Base-by-base conservation (phyloP, 148 eudicot genomes). In the Fallopia convolvulus region DNA sequence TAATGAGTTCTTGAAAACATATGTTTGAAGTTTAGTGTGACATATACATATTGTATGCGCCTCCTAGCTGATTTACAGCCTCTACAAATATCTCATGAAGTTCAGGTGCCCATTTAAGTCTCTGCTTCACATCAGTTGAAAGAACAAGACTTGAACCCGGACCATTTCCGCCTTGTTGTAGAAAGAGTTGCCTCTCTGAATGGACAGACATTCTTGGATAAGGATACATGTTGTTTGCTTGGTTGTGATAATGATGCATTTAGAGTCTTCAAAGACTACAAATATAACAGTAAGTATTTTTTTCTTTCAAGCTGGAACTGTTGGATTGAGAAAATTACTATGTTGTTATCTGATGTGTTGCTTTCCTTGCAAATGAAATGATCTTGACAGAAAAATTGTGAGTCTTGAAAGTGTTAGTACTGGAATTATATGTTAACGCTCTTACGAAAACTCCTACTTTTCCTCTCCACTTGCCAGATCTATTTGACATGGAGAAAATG, bases 51-150 rank as follows among this genome's bases (percentile, higher is more conserved):
- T 90, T 89, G 78, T 87, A 88, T 68, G 90, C 86, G 53, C 92
- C 92, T 68, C 92, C 90, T n/a, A 89, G 88, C 68, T 87, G 90
- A 83, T 82, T 83, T 30, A 89, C 92, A 6, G 90, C 92, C 78
- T 87, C 90, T 32, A 89, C 76, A 78, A 89, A 87, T 41, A 87
- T 80, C 77, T 85, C 86, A 52, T 89, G 92, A 75, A 87, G 90
- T 61, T 87, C 90, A 21, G 84, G 82, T 3, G 92, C 87, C 92
- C 92, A 89, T 85, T 87, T 89, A 44, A 93, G 82, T 80, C 98
- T 85, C 26, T 97, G 98, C 82, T 93, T 93, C 15, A 97, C 94
- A 73, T 93, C 97, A 8, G 98, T 93, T 52, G 98, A 93, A 70
- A 91, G 94, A 47, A 93, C 97, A 18, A 93, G 92, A 68, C 91